Evolutionary conservation across 192 early-diverging fungal species (phyloP).

Genomic region (Coemansia sp.): DNA sequence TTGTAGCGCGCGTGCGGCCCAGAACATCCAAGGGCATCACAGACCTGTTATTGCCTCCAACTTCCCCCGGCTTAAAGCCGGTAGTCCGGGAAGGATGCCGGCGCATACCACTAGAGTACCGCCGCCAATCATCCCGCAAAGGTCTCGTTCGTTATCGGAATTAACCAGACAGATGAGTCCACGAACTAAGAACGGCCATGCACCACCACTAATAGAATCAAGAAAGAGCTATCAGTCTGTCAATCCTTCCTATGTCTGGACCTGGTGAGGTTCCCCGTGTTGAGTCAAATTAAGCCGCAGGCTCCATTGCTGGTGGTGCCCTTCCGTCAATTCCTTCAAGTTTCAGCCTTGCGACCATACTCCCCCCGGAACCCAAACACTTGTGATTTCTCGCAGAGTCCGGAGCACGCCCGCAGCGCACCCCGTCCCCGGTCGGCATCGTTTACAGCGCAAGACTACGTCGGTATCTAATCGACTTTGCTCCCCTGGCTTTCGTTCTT

Average conservation of each 20-base stretch:
- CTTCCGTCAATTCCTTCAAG: slow-evolving; percentile 52
- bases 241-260: slow-evolving; percentile 54
- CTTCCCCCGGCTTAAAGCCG: slow-evolving; percentile 59
- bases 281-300: slow-evolving; percentile 65
- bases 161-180: slow-evolving; percentile 77
- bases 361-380: slow-evolving; percentile 74
- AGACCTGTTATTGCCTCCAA: slow-evolving; percentile 82
- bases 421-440: slow-evolving; percentile 77
- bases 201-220: slow-evolving; percentile 49
- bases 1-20: slow-evolving; percentile 78
- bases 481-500: slow-evolving; percentile 78
- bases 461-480: slow-evolving; percentile 78
- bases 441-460: slow-evolving; percentile 78
- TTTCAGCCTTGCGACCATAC: slow-evolving; percentile 55
- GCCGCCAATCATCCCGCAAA: no score
- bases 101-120: no score
- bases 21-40: slow-evolving; percentile 82
- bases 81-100: no score
- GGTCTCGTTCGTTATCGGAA: slow-evolving; percentile 83
- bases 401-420: slow-evolving; percentile 48
- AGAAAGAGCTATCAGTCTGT: slow-evolving; percentile 53
- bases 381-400: slow-evolving; percentile 67
- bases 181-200: slow-evolving; percentile 52
- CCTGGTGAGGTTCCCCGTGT: slow-evolving; percentile 56
- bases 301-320: slow-evolving; percentile 48